Base-by-base conservation (phyloP, 1,284 basidiomycete genomes). In the Pseudozyma sp. region DNA sequence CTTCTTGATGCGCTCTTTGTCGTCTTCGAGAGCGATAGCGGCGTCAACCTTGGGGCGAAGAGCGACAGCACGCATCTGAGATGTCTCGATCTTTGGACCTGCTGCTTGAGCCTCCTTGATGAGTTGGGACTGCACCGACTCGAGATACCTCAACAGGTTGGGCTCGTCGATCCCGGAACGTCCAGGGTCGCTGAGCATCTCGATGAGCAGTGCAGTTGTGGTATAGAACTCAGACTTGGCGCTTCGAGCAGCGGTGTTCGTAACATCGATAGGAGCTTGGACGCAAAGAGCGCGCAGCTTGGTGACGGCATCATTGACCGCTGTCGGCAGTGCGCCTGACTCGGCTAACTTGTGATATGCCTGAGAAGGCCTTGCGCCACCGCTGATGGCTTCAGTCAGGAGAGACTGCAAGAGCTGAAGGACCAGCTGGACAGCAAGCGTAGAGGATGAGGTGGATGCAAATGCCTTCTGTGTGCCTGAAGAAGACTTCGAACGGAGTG, bases 91-190 rank as follows among this genome's bases (percentile, higher is more conserved):
- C 1, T 34, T 6, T 2, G 58, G 59, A 14, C 70, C 74, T 2
- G 70, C 74, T 1, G 52, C 58, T 38, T 58, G 65, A 10, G 74
- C 74, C 18, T 76, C 74, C 16, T 62, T 56, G 50, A 70, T 52
- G 45, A 75, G 58, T 58, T 71, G 61, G 2, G 50, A 38, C 31
- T 68, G 59, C 3, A 76, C 70, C 7, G 62, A 66, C 9, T 62
- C 70, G 39, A 81, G 55, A 49, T 79, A 81, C 12, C 59, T 58
- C 40, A 74, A 39, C 39, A 81, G 60, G 49, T 81, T 75, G 21
- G 70, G 50, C 57, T 81, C 79, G 25, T 79, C 76, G 39, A 80
- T 72, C 19, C 63, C 72, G 12, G 71, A 72, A 7, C 77, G 68
- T 44, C 58, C 49, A 1, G 48, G 43, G 35, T 72, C 71, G 43